A percentile compares a stretch with the other conserved stretches of the same genome.
These are phyloP conservation scores for Asterionellopsis glacialis DNA, from an alignment of 108 stramenopile species.

Conservation along the genomic window DNA sequence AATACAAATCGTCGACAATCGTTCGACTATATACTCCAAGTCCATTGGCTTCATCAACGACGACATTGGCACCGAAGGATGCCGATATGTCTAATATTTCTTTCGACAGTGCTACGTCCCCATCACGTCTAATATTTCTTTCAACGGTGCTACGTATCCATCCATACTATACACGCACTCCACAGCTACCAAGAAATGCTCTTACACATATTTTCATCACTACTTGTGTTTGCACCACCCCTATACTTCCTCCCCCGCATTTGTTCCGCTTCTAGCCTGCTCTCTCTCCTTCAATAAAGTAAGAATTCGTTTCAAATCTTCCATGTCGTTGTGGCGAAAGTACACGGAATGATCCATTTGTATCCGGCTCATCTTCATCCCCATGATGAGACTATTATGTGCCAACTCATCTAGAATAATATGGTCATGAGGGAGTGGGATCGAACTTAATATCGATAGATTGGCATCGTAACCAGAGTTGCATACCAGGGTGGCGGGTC, in stretches of 20 bases:
- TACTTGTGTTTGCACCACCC: background rate
- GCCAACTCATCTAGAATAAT: conserved; percentile 90
- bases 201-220: background rate
- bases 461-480: conserved; percentile 98
- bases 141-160: conserved; percentile 90
- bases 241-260: too few relatives aligned
- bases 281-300: too few relatives aligned
- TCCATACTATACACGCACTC: conserved; percentile 98
- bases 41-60: conserved; percentile 92
- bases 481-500: conserved; percentile 80
- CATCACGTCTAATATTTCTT: conserved; percentile 74
- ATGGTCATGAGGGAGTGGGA: conserved; percentile 52
- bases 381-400: conserved; percentile 92
- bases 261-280: too few relatives aligned
- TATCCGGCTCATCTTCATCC: conserved; percentile 58
- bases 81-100: conserved; percentile 65
- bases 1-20: too few relatives aligned
- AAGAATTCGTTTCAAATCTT: conserved; percentile 54
- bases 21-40: conserved; percentile 69
- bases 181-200: conserved; percentile 68
- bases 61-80: conserved; percentile 46
- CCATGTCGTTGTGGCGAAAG: conserved; percentile 82
- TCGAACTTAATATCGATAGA: conserved; percentile 73
- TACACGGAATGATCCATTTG: conserved; percentile 6
- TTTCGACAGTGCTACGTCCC: conserved; percentile 85